A percentile compares a stretch with the other conserved stretches of the same genome.
Conservation (phyloP, 2,329 filamentous ascomycete genomes). For the Xylaria sp. region DNA sequence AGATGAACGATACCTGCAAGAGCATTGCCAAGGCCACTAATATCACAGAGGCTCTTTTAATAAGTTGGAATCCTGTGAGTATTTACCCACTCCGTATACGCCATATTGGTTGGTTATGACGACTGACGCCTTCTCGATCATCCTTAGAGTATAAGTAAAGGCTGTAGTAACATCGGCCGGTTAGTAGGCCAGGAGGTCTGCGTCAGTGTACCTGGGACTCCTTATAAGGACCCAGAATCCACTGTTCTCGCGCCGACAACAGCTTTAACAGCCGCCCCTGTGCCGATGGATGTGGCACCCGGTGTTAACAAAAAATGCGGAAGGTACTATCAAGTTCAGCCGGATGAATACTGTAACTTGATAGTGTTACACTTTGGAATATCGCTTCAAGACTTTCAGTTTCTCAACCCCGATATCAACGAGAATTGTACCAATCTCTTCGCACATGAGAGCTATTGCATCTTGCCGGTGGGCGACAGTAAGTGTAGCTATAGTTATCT, state of each 20-base stretch:
- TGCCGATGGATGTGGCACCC: not conserved
- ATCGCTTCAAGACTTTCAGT: slow-evolving; percentile 5
- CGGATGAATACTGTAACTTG: slow-evolving; percentile 16
- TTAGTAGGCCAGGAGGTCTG: too few relatives aligned
- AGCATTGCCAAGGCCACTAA: not conserved
- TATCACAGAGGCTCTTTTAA: not conserved
- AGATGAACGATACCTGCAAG: slow-evolving; percentile 13
- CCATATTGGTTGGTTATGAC: too few relatives aligned
- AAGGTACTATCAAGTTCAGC: not conserved
- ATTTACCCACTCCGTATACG: too few relatives aligned
- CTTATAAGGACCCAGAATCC: too few relatives aligned
- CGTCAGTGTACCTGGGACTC: too few relatives aligned
- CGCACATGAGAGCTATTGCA: slow-evolving; percentile 21
- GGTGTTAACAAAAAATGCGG: not conserved
- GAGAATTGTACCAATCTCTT: slow-evolving; percentile 22
- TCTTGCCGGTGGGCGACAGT: slow-evolving; percentile 9
- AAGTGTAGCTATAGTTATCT: not conserved
- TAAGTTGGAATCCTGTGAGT: slow-evolving; percentile 21
- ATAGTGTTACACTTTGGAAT: slow-evolving; percentile 3
- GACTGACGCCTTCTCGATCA: too few relatives aligned
- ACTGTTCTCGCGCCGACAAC: too few relatives aligned
- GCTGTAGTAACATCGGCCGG: too few relatives aligned
- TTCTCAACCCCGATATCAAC: slow-evolving; percentile 18
- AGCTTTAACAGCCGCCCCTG: not conserved
- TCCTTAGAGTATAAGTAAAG: too few relatives aligned